phyloP scores from a whole-genome alignment of 176 grass and related monocot genomes.

The Olyra latifolia region DNA sequence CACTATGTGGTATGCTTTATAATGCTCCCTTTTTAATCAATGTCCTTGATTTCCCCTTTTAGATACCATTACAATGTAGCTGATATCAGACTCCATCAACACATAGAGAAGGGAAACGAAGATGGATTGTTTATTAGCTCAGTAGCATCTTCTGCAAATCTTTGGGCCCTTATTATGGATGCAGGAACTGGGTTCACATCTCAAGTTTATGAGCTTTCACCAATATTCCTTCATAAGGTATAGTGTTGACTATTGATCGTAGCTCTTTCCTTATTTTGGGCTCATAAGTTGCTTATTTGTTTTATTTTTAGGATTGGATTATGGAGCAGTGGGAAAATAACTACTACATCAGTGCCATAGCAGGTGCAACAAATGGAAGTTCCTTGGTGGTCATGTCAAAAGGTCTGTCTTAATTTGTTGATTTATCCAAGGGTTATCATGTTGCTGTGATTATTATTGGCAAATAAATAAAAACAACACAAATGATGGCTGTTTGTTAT shows the following conservation, averaged over 20 bases:
- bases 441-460: not conserved
- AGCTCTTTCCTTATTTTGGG: constrained; percentile 8
- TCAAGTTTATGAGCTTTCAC: constrained; percentile 95
- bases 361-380: constrained; percentile 86
- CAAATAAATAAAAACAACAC: constrained; percentile 2
- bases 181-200: constrained; percentile 91
- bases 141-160: constrained; percentile 84
- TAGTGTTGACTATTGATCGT: constrained; percentile 23
- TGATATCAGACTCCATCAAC: constrained; percentile 92
- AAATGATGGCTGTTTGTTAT: not conserved
- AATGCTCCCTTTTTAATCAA: constrained; percentile 9
- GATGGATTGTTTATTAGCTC: constrained; percentile 97
- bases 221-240: constrained; percentile 96
- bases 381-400: constrained; percentile 99
- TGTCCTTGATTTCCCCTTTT: constrained; percentile 11
- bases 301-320: constrained; percentile 88
- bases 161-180: constrained; percentile 99
- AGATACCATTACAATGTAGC: constrained; percentile 99
- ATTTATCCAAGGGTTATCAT: not conserved
- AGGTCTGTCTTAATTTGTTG: constrained; percentile 52
- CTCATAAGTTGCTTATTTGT: constrained; percentile 24
- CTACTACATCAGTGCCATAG: constrained; percentile 95
- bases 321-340: constrained; percentile 99
- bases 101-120: constrained; percentile 94
- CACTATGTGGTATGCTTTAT: not conserved